Evolutionary conservation across 1,284 basidiomycete genomes (phyloP).

Genomic region (Apiotrichum sp.): DNA sequence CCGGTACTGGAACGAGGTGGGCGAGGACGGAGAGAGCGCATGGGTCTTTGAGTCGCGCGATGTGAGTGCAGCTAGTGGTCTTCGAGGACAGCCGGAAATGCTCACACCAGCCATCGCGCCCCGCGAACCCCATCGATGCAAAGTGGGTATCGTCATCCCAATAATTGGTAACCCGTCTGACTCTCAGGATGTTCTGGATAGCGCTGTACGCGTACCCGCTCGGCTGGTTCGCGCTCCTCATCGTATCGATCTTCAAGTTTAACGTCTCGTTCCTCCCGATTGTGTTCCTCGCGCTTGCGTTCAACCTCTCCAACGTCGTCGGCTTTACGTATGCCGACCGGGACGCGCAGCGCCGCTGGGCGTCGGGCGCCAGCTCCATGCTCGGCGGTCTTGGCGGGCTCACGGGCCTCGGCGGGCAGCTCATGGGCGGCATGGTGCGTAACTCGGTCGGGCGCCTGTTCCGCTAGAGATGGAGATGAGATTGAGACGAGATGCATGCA

Average conservation of each 20-base stretch:
- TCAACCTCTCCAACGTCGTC: slow-evolving; percentile 84
- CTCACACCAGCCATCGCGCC: slow-evolving; percentile 66
- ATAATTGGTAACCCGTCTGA: neutral
- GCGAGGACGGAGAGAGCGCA: slow-evolving; percentile 88
- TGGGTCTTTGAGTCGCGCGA: slow-evolving; percentile 95
- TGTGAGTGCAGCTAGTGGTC: slow-evolving; percentile 50
- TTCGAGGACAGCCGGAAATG: neutral
- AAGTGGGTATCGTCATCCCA: slow-evolving; percentile 45
- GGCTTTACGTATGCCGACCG: slow-evolving; percentile 68
- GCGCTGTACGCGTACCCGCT: slow-evolving; percentile 84
- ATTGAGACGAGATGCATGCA: no score
- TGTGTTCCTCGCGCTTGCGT: slow-evolving; percentile 77
- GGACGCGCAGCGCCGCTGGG: slow-evolving; percentile 80
- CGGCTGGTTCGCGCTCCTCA: slow-evolving; percentile 75
- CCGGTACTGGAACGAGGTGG: slow-evolving; percentile 95
- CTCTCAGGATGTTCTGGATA: slow-evolving; percentile 49
- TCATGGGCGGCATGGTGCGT: slow-evolving; percentile 70
- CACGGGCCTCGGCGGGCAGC: slow-evolving; percentile 70
- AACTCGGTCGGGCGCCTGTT: slow-evolving; percentile 71
- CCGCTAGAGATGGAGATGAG: slow-evolving; percentile 32
- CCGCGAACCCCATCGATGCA: slow-evolving; percentile 82
- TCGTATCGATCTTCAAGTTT: slow-evolving; percentile 81
- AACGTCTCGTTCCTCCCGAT: slow-evolving; percentile 81
- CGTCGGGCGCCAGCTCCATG: slow-evolving; percentile 59
- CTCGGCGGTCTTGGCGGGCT: slow-evolving; percentile 51